A percentile compares a stretch with the other conserved stretches of the same genome.
Conservation (phyloP, 2,329 filamentous ascomycete species). For the Colletotrichum orchidophilum region DNA sequence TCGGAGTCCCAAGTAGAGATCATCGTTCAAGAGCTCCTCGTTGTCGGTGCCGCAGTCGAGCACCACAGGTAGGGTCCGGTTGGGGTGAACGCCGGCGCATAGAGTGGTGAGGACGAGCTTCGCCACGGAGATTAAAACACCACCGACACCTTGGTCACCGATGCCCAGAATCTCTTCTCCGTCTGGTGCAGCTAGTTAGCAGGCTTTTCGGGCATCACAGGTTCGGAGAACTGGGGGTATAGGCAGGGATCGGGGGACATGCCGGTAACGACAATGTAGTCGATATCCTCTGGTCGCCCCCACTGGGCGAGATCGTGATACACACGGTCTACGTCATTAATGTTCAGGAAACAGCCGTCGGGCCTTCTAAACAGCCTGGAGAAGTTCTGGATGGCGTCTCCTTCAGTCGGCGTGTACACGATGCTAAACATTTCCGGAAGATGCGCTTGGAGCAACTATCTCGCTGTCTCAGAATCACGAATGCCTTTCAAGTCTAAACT, state of each 20-base stretch:
- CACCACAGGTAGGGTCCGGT: conserved; percentile 80
- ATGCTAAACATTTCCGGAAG: conserved; percentile 88
- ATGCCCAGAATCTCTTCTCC: conserved; percentile 84
- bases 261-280: conserved; percentile 89
- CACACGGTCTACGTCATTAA: conserved; percentile 73
- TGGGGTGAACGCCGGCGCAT: conserved; percentile 87
- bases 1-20: conserved; percentile 80
- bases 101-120: conserved; percentile 85
- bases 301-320: conserved; percentile 74
- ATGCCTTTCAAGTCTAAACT: no score
- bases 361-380: conserved; percentile 80
- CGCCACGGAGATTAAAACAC: conserved; percentile 83
- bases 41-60: conserved; percentile 91
- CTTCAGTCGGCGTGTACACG: conserved; percentile 93
- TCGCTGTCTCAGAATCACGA: not conserved
- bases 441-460: conserved; percentile 76
- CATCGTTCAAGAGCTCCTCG: conserved; percentile 75
- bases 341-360: conserved; percentile 84
- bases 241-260: conserved; percentile 39
- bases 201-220: not conserved
- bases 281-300: conserved; percentile 77
- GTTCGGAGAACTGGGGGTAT: not conserved
- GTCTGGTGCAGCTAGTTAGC: conserved; percentile 46
- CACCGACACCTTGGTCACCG: conserved; percentile 88
- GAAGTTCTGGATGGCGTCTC: conserved; percentile 87